Evolutionary conservation across 192 early-diverging fungal genomes (phyloP).

Genomic region (Linnemannia exigua): DNA sequence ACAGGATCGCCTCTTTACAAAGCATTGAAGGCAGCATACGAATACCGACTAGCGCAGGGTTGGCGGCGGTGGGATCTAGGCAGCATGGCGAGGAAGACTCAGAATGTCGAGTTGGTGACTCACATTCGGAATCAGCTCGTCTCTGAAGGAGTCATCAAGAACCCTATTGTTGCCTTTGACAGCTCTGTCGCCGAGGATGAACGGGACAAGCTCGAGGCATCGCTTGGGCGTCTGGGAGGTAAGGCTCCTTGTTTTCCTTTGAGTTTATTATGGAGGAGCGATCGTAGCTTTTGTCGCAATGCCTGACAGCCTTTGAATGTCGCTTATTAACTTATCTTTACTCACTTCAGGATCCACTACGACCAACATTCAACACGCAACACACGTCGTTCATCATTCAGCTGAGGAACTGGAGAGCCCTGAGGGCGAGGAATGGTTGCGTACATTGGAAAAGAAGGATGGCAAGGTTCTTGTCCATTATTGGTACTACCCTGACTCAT

Average conservation of each 20-base stretch:
- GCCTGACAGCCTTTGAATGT: not conserved
- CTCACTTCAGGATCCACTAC: slow-evolving; percentile 40
- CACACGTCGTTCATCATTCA: slow-evolving; percentile 65
- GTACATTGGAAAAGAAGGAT: slow-evolving; percentile 72
- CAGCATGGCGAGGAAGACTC: slow-evolving; percentile 25
- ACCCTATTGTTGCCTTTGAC: slow-evolving; percentile 57
- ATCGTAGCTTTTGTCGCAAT: not conserved
- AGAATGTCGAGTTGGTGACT: slow-evolving; percentile 56
- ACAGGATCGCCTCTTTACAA: slow-evolving; percentile 52
- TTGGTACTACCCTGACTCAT: slow-evolving; percentile 88
- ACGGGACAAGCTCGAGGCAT: slow-evolving; percentile 43
- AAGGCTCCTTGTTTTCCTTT: slow-evolving; percentile 5
- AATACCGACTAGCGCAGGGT: slow-evolving; percentile 52
- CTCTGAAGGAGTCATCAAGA: slow-evolving; percentile 27
- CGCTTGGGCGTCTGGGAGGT: slow-evolving; percentile 60
- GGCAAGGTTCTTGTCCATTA: slow-evolving; percentile 79
- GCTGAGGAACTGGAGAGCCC: slow-evolving; percentile 59
- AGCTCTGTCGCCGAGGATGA: slow-evolving; percentile 25
- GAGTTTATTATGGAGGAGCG: too few relatives aligned
- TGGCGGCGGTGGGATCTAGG: slow-evolving; percentile 60
- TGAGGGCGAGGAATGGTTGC: slow-evolving; percentile 70
- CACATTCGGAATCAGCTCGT: slow-evolving; percentile 55
- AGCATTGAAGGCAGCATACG: slow-evolving; percentile 59
- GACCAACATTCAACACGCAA: slow-evolving; percentile 38
- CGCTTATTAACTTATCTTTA: not conserved